Evolutionary conservation across 2,329 filamentous ascomycete genomes (phyloP), one percentile per base, ranked within the genome.

Genomic region (Acephala macrosclerotiorum): DNA sequence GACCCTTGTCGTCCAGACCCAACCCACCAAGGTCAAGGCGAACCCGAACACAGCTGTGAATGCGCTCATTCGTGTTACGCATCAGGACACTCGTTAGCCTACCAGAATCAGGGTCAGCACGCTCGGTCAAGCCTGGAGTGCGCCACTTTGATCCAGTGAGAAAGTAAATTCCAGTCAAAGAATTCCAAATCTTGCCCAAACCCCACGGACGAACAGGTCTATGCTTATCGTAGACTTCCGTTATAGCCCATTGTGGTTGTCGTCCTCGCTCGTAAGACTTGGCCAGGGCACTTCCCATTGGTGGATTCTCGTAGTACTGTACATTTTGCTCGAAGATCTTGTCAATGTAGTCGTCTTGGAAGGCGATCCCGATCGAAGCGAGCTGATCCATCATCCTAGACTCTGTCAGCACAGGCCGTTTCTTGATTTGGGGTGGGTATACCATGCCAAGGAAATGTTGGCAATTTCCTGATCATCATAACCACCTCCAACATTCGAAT

Each of bases 401-500:
- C 3, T 18, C 71, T 16, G 78, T 79, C 57, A 73, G 68, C 33
- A 38, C 14, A 3, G 18, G 58, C 2, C 22, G 22, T 38, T 14
- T 38, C 18, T 20, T 4, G n/a, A n/a, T 16, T 22, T 6, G 12
- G 18, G 18, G 12, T 20, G 38, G 38, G 55, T 61, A 35, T 64
- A 73, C 82, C 82, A 84, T 4, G 81, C 81, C 18, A 84, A 75
- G 22, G 79, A 79, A 55, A 84, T 78, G 68, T 84, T 82, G 11
- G 82, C 79, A 38, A 84, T 76, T 55, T 82, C 79, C 68, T 82
- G 79, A 68, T 84, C 82, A 51, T 78, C 77, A 66, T 82, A 82
- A 3, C 81, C 80, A 49, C 83, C 83, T 22, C 83, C 82, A 35
- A 83, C 74, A 68, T 84, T 84, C 25, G 78, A 77, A 72, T 85